Evolutionary conservation across 129 eudicot species (phyloP), one percentile per base, ranked within the genome.

Genomic region (Oenanthe sinensis): DNA sequence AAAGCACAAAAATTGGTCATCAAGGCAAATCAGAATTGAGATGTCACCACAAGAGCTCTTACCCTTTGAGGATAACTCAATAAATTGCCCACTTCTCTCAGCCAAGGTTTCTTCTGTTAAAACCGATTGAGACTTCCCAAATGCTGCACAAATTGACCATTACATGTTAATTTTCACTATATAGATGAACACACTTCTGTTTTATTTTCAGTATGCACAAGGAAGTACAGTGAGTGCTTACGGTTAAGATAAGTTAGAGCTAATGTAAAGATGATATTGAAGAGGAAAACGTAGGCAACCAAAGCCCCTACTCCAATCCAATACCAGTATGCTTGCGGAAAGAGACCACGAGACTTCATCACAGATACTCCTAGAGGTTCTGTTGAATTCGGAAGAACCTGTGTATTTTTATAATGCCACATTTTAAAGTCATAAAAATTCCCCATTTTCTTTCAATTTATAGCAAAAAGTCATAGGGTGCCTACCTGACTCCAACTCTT

Each of bases 401-500:
- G 84, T 42, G 77, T 11, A 6, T 43, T 74, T 33, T 43, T 33
- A 26, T 45, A 46, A 26, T 10, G 2, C 19, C 47, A 36, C 24
- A 4, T 15, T 68, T 30, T 19, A 6, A 5, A 70, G 47, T 74
- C 77, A 45, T 13, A 26, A 45, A 26, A 3, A 46, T 9, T 26
- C 14, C 2, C 15, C 7, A 19, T 39, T 36, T 43, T 5, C 16
- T 70, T 39, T 7, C 45, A 14, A 37, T 39, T 17, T 26, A 7
- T 70, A 70, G 46, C 75, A 70, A 33, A 36, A 8, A 70, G 0
- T 39, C 2, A 0, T 39, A 36, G 42, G 46, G 26, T 36, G 19
- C 91, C 85, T 88, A 93, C 98, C 76, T 86, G 86, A 74, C 77
- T 88, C 98, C 98, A 95, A 82, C 97, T 95, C 71, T 90, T 85